Evolutionary conservation across 2,329 filamentous ascomycete species (phyloP).

Genomic region (Fusarium equiseti): DNA sequence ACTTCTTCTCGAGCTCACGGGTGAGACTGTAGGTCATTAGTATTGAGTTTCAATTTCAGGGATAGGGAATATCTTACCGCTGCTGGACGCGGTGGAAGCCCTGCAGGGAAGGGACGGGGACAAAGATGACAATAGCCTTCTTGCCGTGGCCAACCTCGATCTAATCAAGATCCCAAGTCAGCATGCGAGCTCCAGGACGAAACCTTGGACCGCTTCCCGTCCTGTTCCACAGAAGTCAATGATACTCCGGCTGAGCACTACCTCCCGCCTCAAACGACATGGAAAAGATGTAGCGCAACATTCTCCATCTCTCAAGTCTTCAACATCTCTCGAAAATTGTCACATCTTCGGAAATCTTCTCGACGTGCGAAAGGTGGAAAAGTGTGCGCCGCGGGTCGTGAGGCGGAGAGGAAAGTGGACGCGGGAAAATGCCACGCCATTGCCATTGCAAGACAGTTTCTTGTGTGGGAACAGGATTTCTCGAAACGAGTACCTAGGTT

Average conservation of each 20-base stretch:
- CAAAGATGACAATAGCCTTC: constrained; percentile 99
- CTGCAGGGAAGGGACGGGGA: constrained; percentile 97
- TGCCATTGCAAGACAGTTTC: constrained; percentile 52
- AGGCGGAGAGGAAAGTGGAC: constrained; percentile 38
- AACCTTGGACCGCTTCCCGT: constrained; percentile 81
- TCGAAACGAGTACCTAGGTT: constrained; percentile 27
- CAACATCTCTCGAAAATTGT: constrained; percentile 33
- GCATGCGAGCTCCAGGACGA: constrained; percentile 80
- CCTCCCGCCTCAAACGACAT: constrained; percentile 46
- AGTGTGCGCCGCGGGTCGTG: constrained; percentile 37
- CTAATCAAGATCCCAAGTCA: constrained; percentile 79
- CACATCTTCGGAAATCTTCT: constrained; percentile 45
- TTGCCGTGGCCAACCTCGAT: constrained; percentile 99
- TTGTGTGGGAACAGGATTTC: constrained; percentile 59
- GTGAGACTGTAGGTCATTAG: constrained; percentile 77
- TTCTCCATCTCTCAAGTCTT: constrained; percentile 6
- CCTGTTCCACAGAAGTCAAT: constrained; percentile 71
- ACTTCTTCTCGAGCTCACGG: constrained; percentile 99
- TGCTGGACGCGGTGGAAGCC: constrained; percentile 99
- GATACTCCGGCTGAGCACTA: constrained; percentile 52
- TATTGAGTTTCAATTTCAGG: background rate
- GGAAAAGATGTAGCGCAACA: constrained; percentile 25
- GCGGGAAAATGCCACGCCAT: constrained; percentile 43
- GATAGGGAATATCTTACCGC: constrained; percentile 75
- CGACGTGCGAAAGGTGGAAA: constrained; percentile 9